Evolutionary conservation across 2,329 filamentous ascomycete species (phyloP).

Genomic region (Apiospora malaysiana): DNA sequence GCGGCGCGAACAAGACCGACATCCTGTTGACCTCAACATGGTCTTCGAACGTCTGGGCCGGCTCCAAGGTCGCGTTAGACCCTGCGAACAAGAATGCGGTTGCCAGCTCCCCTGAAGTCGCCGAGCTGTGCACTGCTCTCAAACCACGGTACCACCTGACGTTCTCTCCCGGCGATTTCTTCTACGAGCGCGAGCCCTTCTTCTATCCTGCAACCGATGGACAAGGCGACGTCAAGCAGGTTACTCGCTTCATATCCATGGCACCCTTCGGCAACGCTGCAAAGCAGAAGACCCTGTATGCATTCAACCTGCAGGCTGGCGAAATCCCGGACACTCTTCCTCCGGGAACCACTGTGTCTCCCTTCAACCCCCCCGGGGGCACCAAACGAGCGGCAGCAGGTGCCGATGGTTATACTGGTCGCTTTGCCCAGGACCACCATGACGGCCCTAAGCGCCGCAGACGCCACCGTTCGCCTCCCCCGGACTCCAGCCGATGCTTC

Average conservation of each 20-base stretch:
- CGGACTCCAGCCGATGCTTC: conserved; percentile 83
- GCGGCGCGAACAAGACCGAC: conserved; percentile 79
- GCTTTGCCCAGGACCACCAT: conserved; percentile 58
- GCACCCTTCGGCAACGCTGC: conserved; percentile 76
- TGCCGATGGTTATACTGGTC: conserved; percentile 55
- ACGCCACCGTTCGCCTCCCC: conserved; percentile 60
- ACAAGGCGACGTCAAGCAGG: conserved; percentile 55
- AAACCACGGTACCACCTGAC: conserved; percentile 95
- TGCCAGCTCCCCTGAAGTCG: conserved; percentile 68
- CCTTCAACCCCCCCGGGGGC: conserved; percentile 61
- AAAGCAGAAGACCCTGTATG: conserved; percentile 84
- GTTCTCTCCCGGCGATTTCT: conserved; percentile 66
- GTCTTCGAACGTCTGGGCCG: conserved; percentile 74
- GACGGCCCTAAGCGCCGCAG: conserved; percentile 50
- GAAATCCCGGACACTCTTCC: conserved; percentile 68
- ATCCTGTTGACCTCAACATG: conserved; percentile 88
- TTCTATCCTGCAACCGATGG: conserved; percentile 63
- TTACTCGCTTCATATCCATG: conserved; percentile 91
- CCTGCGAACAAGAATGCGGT: conserved; percentile 58
- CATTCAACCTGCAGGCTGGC: conserved; percentile 73
- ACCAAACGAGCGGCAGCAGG: conserved; percentile 61
- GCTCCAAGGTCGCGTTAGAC: conserved; percentile 68
- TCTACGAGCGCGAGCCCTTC: conserved; percentile 93
- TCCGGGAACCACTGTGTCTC: conserved; percentile 75
- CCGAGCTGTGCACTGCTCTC: conserved; percentile 77